Conservation (phyloP, 495 filamentous ascomycete species). For the Haplographium delicatum region DNA sequence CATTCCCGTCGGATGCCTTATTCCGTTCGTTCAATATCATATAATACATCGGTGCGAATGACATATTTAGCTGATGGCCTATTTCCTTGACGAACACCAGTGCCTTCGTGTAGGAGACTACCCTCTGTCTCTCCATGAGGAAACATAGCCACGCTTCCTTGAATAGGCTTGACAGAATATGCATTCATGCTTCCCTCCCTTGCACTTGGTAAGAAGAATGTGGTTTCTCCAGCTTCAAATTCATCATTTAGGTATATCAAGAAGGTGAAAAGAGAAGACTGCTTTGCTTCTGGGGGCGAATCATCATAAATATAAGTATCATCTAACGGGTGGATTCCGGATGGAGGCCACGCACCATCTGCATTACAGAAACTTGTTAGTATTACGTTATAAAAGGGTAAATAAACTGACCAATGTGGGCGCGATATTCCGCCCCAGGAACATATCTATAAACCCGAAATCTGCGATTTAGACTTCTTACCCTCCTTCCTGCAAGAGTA, state of each 20-base stretch:
- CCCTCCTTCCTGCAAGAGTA: conserved; percentile 30
- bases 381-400: neutral
- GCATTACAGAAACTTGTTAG: conserved; percentile 19
- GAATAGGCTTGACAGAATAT: conserved; percentile 41
- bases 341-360: conserved; percentile 46
- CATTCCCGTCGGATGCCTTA: too few species aligned
- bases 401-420: conserved; percentile 28
- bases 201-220: conserved; percentile 41
- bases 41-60: conserved; percentile 43
- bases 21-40: conserved; percentile 33
- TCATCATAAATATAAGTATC: conserved; percentile 42
- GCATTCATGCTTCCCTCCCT: conserved; percentile 42
- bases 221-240: conserved; percentile 46
- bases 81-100: conserved; percentile 37
- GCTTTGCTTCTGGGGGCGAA: conserved; percentile 36
- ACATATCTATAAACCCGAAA: conserved; percentile 47
- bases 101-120: conserved; percentile 42
- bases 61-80: conserved; percentile 37
- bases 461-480: conserved; percentile 39
- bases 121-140: conserved; percentile 42
- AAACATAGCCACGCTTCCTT: conserved; percentile 41
- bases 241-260: conserved; percentile 49
- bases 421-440: conserved; percentile 43
- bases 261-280: conserved; percentile 45
- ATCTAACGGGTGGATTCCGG: conserved; percentile 29